phyloP scores from a whole-genome alignment of 192 early-diverging fungal genomes.

The Coemansia guatemalensis region DNA sequence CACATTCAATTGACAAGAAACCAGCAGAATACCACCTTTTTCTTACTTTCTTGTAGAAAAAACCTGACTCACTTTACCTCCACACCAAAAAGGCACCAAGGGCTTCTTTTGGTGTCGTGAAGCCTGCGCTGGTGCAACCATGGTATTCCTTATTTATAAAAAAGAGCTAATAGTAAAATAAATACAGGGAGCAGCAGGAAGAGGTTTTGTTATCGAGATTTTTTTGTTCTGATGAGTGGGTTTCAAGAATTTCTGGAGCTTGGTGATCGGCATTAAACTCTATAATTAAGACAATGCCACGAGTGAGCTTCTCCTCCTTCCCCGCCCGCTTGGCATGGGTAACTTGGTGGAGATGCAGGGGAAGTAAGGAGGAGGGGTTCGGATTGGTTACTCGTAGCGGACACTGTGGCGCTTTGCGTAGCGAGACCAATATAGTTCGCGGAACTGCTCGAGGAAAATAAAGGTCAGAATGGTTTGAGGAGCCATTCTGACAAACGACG shows the following conservation, averaged over 20 bases:
- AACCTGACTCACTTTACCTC: constrained; percentile 25
- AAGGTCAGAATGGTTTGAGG: constrained; percentile 88
- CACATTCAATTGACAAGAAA: not conserved
- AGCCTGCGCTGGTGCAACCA: constrained; percentile 5
- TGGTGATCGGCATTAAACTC: not conserved
- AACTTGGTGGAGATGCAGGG: not conserved
- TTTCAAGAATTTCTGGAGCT: not conserved
- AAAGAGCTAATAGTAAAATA: not conserved
- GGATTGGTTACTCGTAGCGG: constrained; percentile 19
- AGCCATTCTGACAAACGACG: constrained; percentile 75
- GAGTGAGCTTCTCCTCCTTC: no score
- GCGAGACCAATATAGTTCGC: constrained; percentile 45
- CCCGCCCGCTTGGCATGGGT: not conserved
- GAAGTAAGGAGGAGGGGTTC: not conserved
- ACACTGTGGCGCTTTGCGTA: constrained; percentile 31
- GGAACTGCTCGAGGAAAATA: constrained; percentile 77
- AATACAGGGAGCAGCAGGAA: not conserved
- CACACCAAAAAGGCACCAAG: constrained; percentile 51
- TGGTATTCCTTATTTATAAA: constrained; percentile 1
- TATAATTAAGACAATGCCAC: no score
- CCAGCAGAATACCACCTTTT: not conserved
- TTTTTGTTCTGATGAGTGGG: no score
- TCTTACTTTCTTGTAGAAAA: not conserved
- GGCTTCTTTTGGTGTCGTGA: constrained; percentile 8
- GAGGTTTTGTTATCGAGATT: not conserved